A percentile compares a stretch with the other conserved stretches of the same genome.
Evolutionary conservation across 2,329 filamentous ascomycete species (phyloP).

Genomic region (Alternaria solani): DNA sequence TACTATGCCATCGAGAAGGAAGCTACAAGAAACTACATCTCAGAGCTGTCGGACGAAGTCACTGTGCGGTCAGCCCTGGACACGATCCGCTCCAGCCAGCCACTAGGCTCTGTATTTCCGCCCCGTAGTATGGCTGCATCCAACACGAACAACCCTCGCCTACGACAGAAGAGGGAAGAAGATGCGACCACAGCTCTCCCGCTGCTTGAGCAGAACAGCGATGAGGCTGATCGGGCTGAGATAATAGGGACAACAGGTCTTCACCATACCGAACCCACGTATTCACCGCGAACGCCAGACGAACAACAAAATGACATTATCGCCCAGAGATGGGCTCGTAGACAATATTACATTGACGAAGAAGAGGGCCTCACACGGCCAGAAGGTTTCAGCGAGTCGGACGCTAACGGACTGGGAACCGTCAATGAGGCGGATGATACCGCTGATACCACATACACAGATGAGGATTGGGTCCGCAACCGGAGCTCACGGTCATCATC

Average conservation of each 20-base stretch:
- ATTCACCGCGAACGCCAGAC: slow-evolving; percentile 2
- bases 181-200: slow-evolving; percentile 40
- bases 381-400: slow-evolving; percentile 22
- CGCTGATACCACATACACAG: slow-evolving; percentile 31
- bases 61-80: slow-evolving; percentile 63
- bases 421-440: slow-evolving; percentile 18
- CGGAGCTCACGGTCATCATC: slow-evolving; percentile 74
- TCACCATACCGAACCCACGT: slow-evolving; percentile 11
- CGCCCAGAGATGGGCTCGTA: slow-evolving; percentile 75
- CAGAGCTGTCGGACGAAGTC: slow-evolving; percentile 77
- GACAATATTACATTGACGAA: slow-evolving; percentile 84
- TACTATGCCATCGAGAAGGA: slow-evolving; percentile 93
- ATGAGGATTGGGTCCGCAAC: slow-evolving; percentile 1
- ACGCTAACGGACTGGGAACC: slow-evolving; percentile 11
- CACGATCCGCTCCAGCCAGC: slow-evolving; percentile 55
- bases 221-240: slow-evolving; percentile 30
- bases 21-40: slow-evolving; percentile 82
- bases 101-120: slow-evolving; percentile 56
- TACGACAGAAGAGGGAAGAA: slow-evolving; percentile 45
- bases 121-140: slow-evolving; percentile 46
- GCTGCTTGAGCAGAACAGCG: slow-evolving; percentile 36
- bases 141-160: slow-evolving; percentile 17
- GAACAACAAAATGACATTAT: slow-evolving; percentile 37
- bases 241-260: slow-evolving; percentile 24
- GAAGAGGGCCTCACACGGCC: slow-evolving; percentile 72